These are phyloP conservation scores for Fraxinus greggii DNA, from an alignment of 305 asterid species.

Conservation along the genomic window DNA sequence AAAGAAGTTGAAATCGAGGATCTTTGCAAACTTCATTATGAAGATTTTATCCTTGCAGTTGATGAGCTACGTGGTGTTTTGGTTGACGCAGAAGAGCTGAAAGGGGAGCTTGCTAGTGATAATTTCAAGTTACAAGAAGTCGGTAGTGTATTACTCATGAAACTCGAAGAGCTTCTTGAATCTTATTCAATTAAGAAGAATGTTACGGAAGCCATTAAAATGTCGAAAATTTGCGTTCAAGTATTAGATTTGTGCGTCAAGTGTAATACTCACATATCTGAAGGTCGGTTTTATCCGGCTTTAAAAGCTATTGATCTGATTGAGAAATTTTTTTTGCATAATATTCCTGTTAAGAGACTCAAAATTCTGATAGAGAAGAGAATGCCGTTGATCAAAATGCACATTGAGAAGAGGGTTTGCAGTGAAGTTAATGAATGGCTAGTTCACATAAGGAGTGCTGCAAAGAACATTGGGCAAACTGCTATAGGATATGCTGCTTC, in stretches of 20 bases:
- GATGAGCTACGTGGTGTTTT: slow-evolving; percentile 96
- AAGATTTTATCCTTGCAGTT: slow-evolving; percentile 84
- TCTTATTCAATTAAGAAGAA: slow-evolving; percentile 72
- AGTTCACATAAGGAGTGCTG: slow-evolving; percentile 74
- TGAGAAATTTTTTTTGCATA: slow-evolving; percentile 58
- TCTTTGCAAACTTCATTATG: slow-evolving; percentile 91
- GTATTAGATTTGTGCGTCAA: slow-evolving; percentile 80
- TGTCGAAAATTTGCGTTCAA: slow-evolving; percentile 68
- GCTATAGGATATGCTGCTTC: slow-evolving; percentile 82
- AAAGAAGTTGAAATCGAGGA: slow-evolving; percentile 94
- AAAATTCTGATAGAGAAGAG: slow-evolving; percentile 55
- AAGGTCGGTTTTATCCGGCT: slow-evolving; percentile 84
- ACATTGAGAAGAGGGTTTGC: slow-evolving; percentile 77
- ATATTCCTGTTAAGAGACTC: slow-evolving; percentile 60
- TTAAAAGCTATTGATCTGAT: slow-evolving; percentile 62
- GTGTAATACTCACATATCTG: slow-evolving; percentile 76
- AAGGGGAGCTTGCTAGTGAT: slow-evolving; percentile 78
- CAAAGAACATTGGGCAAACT: slow-evolving; percentile 80
- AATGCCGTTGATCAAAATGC: slow-evolving; percentile 65
- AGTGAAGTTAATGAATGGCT: slow-evolving; percentile 90
- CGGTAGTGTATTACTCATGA: slow-evolving; percentile 65
- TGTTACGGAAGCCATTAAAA: slow-evolving; percentile 76
- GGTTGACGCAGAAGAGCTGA: slow-evolving; percentile 92
- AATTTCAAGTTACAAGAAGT: slow-evolving; percentile 83
- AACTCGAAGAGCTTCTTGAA: slow-evolving; percentile 84